Conservation (phyloP, 2,329 filamentous ascomycete genomes). For the Trichoderma sp. region DNA sequence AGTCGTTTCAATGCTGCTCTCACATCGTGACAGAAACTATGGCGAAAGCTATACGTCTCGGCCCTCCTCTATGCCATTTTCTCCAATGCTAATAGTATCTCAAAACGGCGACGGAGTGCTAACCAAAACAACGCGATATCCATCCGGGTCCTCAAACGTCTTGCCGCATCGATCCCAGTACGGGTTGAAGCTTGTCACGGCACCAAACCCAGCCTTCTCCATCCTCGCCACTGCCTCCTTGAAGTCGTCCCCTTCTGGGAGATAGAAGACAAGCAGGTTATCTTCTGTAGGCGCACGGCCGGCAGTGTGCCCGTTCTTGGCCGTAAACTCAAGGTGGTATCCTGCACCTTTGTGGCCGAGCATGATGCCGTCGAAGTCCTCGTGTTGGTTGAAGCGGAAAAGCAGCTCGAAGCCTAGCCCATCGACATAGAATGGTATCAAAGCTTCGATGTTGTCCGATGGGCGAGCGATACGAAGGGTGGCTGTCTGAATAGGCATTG, state of each 20-base stretch:
- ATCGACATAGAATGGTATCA: conserved; percentile 42
- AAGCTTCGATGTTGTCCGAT: conserved; percentile 35
- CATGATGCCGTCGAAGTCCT: conserved; percentile 42
- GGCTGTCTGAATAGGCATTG: conserved; percentile 24
- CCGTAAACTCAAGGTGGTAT: conserved; percentile 46
- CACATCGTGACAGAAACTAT: not conserved
- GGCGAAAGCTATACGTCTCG: not conserved
- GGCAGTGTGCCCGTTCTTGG: conserved; percentile 33
- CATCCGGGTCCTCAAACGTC: conserved; percentile 46
- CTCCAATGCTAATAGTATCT: not conserved
- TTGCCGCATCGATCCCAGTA: conserved; percentile 45
- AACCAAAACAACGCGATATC: conserved; percentile 43
- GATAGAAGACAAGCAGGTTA: conserved; percentile 45
- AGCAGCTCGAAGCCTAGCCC: conserved; percentile 40
- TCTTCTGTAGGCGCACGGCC: conserved; percentile 41
- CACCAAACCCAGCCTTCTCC: conserved; percentile 33
- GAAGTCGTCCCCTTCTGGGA: conserved; percentile 33
- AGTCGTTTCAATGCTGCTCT: not conserved
- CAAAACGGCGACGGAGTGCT: conserved; percentile 26
- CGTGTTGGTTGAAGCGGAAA: conserved; percentile 35
- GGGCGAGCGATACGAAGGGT: conserved; percentile 43
- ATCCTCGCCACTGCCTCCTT: conserved; percentile 33
- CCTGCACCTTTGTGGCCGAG: conserved; percentile 36
- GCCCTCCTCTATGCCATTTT: not conserved
- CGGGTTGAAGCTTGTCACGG: conserved; percentile 41